Evolutionary conservation across 2,329 filamentous ascomycete genomes (phyloP).

Genomic region (Verticillium isaacii): DNA sequence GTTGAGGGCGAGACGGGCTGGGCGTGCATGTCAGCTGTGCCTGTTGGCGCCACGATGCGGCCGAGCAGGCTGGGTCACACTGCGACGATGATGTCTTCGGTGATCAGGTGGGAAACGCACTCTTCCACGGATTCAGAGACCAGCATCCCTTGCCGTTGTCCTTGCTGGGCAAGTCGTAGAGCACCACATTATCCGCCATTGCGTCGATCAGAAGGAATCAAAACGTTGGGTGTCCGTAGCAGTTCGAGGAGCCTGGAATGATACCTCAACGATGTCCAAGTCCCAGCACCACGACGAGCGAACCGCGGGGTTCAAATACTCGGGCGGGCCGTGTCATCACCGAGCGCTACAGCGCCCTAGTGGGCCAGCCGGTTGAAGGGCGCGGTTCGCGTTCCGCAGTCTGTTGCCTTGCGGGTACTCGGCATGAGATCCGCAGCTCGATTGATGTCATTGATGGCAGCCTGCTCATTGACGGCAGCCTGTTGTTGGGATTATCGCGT

Average conservation of each 20-base stretch:
- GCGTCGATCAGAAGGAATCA: not conserved
- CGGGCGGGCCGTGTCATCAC: not conserved
- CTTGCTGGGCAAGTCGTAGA: conserved; percentile 61
- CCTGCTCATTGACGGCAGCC: not conserved
- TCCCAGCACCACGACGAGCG: too few relatives aligned
- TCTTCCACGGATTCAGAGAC: conserved; percentile 70
- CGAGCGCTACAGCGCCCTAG: not conserved
- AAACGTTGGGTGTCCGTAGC: not conserved
- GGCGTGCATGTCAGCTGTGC: not conserved
- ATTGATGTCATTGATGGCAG: not conserved
- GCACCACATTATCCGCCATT: conserved; percentile 35
- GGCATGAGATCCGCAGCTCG: not conserved
- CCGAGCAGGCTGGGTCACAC: not conserved
- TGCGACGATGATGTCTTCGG: too few relatives aligned
- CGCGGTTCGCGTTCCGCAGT: not conserved
- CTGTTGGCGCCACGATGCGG: not conserved
- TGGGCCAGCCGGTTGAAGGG: not conserved
- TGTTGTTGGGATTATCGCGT: not conserved
- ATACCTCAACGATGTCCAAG: too few relatives aligned
- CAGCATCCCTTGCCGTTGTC: conserved; percentile 40
- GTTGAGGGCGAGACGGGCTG: conserved; percentile 62
- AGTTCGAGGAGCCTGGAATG: not conserved
- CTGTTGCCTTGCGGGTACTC: not conserved
- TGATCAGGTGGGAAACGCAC: conserved; percentile 29
- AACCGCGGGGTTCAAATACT: not conserved